A percentile compares a stretch with the other conserved stretches of the same genome.
These are phyloP conservation scores for Phoenix dactylifera DNA, from an alignment of 176 grass and related monocot genomes.

Conservation along the genomic window DNA sequence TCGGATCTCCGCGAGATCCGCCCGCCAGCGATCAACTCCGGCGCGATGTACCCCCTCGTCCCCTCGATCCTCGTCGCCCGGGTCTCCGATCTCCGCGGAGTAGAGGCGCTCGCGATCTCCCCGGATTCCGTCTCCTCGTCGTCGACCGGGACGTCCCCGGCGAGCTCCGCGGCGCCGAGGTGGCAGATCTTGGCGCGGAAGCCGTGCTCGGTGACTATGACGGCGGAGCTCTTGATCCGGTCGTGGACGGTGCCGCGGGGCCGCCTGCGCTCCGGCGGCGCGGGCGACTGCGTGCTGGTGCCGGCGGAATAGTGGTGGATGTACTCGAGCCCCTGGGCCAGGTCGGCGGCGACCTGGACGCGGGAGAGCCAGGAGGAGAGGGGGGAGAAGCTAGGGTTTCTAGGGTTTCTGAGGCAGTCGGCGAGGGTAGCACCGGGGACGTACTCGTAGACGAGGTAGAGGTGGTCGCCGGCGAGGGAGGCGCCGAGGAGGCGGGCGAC, in stretches of 20 bases:
- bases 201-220: not conserved
- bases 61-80: slow-evolving; percentile 54
- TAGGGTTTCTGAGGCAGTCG: slow-evolving; percentile 3
- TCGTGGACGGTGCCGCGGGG: not conserved
- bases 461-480: not conserved
- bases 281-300: no score
- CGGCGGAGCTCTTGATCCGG: not conserved
- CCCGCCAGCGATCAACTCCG: slow-evolving; percentile 21
- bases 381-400: slow-evolving; percentile 1
- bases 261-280: not conserved
- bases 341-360: slow-evolving; percentile 2
- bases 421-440: not conserved
- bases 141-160: not conserved
- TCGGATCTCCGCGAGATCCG: not conserved
- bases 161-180: slow-evolving; percentile 9
- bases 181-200: slow-evolving; percentile 11
- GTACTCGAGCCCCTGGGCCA: slow-evolving; percentile 9
- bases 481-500: slow-evolving; percentile 2
- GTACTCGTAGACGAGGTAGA: slow-evolving; percentile 3
- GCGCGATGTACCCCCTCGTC: slow-evolving; percentile 72
- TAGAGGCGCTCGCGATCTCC: no score
- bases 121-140: no score
- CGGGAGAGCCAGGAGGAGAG: slow-evolving; percentile 5
- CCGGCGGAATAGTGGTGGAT: slow-evolving; percentile 8
- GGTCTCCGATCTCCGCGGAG: slow-evolving; percentile 12